Evolutionary conservation across 2,329 filamentous ascomycete genomes (phyloP), one percentile per base, ranked within the genome.

Genomic region (Zymoseptoria tritici): DNA sequence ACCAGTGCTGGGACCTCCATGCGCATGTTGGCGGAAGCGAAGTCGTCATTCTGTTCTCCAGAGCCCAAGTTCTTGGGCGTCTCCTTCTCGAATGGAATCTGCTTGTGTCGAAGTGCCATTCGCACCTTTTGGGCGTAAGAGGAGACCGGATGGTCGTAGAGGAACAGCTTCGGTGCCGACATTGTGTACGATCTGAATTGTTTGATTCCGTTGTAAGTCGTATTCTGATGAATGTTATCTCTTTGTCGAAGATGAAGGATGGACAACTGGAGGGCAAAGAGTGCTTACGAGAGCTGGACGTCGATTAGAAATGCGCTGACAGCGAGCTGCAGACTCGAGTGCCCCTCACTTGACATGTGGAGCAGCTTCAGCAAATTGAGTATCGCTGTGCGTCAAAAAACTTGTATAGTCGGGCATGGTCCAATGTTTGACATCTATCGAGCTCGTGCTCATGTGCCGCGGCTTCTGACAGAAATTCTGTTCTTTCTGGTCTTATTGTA

Each of bases 111-210:
- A 4, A 75, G 67, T 13, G 69, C 69, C 56, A 76, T 74, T 56
- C 73, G 70, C 56, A 74, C 68, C 68, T 76, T 75, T 59, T 73
- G 73, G 19, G 73, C 71, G 57, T 73, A 75, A n/a, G 70, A 71
- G 16, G 73, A 74, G 22, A 65, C 62, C 16, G 67, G 65, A 52
- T 70, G 68, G 59, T 70, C 63, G 57, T 65, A 64, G 54, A 70
- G 65, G 62, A 69, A 66, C 22, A 69, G 65, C 36, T 65, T 65
- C 21, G 62, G 19, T 55, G 59, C 54, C n/a, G 26, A 29, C 52
- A 53, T 53, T 46, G 36, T 46, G 13, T 29, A 9, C 8, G 8
- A 9, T 9, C 26, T 29, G 26, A 29, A 29, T 29, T 9, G 26
- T 9, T 29, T 29, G 26, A 29, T 29, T 29, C 2, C 8, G 3